Evolutionary conservation across 345 rosid species (phyloP).

Genomic region (Stellera chamaejasme): DNA sequence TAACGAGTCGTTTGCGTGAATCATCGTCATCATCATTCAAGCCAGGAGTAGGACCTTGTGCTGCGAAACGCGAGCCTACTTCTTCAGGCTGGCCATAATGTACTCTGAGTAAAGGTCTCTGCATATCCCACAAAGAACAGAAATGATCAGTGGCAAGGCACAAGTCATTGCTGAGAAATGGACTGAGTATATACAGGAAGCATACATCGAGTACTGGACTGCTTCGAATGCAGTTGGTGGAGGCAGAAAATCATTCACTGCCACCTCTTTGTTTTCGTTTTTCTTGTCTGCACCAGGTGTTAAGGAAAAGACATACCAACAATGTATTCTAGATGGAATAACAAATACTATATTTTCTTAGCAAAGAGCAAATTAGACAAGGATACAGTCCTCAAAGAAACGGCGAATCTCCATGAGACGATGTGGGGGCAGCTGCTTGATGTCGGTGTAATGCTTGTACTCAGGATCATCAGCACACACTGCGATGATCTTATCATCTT

Average conservation of each 20-base stretch:
- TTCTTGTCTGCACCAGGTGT: constrained; percentile 58
- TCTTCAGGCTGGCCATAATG: constrained; percentile 68
- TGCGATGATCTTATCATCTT: constrained; percentile 96
- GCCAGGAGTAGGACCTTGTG: too few relatives aligned
- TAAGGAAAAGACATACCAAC: constrained; percentile 11
- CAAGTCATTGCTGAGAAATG: not conserved
- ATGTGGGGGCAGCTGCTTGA: constrained; percentile 90
- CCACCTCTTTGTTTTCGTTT: constrained; percentile 96
- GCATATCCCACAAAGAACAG: constrained; percentile 18
- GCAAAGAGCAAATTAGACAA: not conserved
- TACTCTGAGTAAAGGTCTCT: constrained; percentile 93
- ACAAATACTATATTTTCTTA: not conserved
- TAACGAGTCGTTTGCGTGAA: not conserved
- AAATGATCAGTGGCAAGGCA: not conserved
- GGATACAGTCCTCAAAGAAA: constrained; percentile 95
- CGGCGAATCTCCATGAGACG: constrained; percentile 91
- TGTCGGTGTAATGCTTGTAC: constrained; percentile 77
- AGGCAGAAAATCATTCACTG: constrained; percentile 85
- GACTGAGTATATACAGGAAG: not conserved
- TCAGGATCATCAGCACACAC: constrained; percentile 99
- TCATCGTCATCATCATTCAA: too few relatives aligned
- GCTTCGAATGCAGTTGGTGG: constrained; percentile 57
- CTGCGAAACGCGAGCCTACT: constrained; percentile 20
- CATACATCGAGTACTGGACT: constrained; percentile 89
- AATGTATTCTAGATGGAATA: not conserved